Conservation (phyloP, 108 stramenopile species). For the Schizochytrium sp. region DNA sequence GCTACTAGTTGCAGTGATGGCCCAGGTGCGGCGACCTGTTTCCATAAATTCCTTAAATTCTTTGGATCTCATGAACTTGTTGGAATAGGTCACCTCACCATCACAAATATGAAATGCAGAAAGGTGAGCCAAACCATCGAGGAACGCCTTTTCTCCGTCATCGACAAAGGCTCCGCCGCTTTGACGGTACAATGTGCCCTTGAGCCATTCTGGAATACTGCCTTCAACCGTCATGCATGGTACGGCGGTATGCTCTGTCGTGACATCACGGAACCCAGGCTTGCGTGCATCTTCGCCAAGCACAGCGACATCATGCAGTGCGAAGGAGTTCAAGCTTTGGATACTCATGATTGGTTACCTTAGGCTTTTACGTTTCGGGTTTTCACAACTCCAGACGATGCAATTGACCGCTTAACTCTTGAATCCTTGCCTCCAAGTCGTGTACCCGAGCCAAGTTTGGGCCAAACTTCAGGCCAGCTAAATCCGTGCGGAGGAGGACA, state of each 20-base stretch:
- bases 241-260: neutral
- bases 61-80: constrained; percentile 54
- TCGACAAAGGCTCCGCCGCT: constrained; percentile 54
- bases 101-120: neutral
- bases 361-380: no score
- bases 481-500: no score
- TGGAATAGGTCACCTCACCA: constrained; percentile 35
- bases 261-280: neutral
- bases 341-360: no score
- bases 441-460: no score
- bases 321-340: no score
- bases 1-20: neutral
- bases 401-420: no score
- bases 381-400: no score
- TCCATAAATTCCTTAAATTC: neutral
- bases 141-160: neutral
- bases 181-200: constrained; percentile 44
- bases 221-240: neutral
- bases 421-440: no score
- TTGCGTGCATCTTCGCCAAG: no score
- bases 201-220: constrained; percentile 19
- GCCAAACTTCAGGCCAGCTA: no score
- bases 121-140: constrained; percentile 49
- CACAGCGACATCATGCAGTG: no score
- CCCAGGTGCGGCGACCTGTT: constrained; percentile 8